phyloP scores from a whole-genome alignment of 257 asterid species.

The Lantana camara region DNA sequence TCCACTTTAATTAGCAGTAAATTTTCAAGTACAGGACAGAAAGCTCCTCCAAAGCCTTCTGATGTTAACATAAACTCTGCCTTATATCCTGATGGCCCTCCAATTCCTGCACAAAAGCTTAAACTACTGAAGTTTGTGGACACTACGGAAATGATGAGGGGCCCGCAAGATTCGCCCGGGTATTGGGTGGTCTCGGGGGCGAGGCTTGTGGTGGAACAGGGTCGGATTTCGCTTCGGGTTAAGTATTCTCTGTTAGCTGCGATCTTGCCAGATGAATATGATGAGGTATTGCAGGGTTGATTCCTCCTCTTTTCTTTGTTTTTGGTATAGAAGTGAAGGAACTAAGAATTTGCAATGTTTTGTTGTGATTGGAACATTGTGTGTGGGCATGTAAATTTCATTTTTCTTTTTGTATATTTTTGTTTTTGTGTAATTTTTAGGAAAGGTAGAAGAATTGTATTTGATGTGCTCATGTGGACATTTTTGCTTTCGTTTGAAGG shows the following conservation, averaged over 20 bases:
- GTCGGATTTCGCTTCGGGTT: conserved; percentile 66
- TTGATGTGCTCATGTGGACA: background rate
- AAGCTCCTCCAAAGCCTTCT: conserved; percentile 61
- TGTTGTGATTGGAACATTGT: background rate
- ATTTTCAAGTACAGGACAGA: conserved; percentile 58
- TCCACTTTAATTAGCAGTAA: conserved; percentile 56
- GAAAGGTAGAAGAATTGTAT: background rate
- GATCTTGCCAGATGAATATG: conserved; percentile 58
- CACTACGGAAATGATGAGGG: conserved; percentile 72
- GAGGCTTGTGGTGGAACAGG: conserved; percentile 65
- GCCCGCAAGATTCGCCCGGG: conserved; percentile 77
- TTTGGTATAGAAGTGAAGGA: background rate
- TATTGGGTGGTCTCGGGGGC: conserved; percentile 89
- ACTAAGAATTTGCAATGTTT: background rate
- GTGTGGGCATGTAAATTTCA: conserved; percentile 16
- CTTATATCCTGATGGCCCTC: conserved; percentile 75
- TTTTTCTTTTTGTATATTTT: background rate
- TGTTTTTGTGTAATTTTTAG: background rate
- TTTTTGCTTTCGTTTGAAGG: too few species aligned
- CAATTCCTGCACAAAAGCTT: conserved; percentile 58
- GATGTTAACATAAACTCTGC: conserved; percentile 72
- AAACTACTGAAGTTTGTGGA: conserved; percentile 70
- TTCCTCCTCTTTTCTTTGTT: background rate
- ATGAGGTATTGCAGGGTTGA: conserved; percentile 32
- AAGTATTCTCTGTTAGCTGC: conserved; percentile 67